Base-by-base conservation (phyloP, 768 basidiomycete species). In the Termitomyces heimii region DNA sequence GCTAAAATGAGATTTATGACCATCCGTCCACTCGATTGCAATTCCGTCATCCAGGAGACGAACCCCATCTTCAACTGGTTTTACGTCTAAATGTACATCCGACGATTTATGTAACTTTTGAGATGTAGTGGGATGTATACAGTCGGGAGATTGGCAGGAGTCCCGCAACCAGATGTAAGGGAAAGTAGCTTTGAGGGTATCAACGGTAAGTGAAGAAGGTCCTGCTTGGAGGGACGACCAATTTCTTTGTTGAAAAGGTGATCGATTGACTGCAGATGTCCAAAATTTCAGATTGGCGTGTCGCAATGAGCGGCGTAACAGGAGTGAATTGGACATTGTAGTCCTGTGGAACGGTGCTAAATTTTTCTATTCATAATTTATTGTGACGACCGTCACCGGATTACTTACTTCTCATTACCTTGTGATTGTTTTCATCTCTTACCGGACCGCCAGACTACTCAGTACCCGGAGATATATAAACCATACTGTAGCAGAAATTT, bases 81-180 rank as follows among this genome's bases (percentile, higher is more conserved):
- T 65, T 51, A 85, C 73, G 48, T 83, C 75, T 12, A 68, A 48
- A 0, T 83, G 79, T 24, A 90, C 71, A 62, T 91, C 89, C 0
- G 86, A 84, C 2, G 88, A 82, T 50, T 81, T 73, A 65, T 85
- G 84, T 0, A 93, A 75, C 64, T 91, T 91, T 70, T 98, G 95
- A 3, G 71, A 74, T 0, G 88, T 93, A 4, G 84, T 81, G 0
- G 90, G 86, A 63, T 97, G 90, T 9, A 95, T 69, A 61, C 89
- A 94, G 2, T 72, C 64, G 0, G 82, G 71, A 13, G 61, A 92
- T 56, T 81, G 83, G 63, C 94, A 97, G 0, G 89, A 81, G 65
- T 98, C 94, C 24, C 94, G 84, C 10, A 98, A 80, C 86, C 92
- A 94, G 54, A 83, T 70, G 64, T 81, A 85, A 0, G 89, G 80